Evolutionary conservation across 441 rosid genomes (phyloP), one percentile per base, ranked within the genome.

Genomic region (Lepidium campestre): DNA sequence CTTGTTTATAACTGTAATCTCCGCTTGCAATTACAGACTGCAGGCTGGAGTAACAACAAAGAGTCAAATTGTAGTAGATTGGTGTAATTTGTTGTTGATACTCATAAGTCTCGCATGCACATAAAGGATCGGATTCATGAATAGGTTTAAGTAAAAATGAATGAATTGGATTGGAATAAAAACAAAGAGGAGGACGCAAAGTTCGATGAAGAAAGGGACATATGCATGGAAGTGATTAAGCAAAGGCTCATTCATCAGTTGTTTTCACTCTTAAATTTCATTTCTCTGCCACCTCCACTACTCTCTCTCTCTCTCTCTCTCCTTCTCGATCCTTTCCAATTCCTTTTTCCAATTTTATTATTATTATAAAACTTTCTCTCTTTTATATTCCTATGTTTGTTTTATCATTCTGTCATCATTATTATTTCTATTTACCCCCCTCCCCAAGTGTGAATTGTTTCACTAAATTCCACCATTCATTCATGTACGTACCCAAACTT

Each of bases 121-220:
- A n/a, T n/a, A n/a, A n/a, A n/a, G n/a, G n/a, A n/a, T n/a, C n/a
- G n/a, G n/a, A n/a, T n/a, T n/a, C n/a, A n/a, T n/a, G n/a, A n/a
- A n/a, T n/a, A n/a, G n/a, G n/a, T n/a, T n/a, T n/a, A n/a, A n/a
- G n/a, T n/a, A n/a, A n/a, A n/a, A n/a, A n/a, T n/a, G n/a, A n/a
- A n/a, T n/a, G 61, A 62, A 44, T 34, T 41, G 47, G 50, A 31
- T 52, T 11, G 9, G 17, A 62, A 35, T 17, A 4, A 34, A 10
- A 49, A 19, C 0, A 23, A 22, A 48, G 2, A 29, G 34, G 10
- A 29, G 34, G 34, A 57, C 69, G 36, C 70, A 56, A 15, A 15
- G 58, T 19, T 71, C 75, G 75, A 71, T 71, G 75, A 35, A 70
- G 75, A 71, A 71, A 71, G 75, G 65, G 75, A 71, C 75, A 31